Conservation (phyloP, 371 early-diverging fungal species). For the Cokeromyces recurvatus region DNA sequence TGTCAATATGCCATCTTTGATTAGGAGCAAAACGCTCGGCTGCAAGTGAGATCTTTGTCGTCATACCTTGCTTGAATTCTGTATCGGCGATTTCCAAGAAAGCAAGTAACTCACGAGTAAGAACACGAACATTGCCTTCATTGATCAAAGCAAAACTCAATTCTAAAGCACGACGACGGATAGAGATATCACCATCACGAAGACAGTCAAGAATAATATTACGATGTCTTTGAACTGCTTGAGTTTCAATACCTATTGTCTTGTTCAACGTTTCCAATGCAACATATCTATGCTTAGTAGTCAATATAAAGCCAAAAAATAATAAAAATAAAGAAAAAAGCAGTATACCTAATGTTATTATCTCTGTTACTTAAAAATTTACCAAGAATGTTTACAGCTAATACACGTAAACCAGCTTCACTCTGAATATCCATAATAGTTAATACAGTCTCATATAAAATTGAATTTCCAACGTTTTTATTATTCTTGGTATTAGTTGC, state of each 20-base stretch:
- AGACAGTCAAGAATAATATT: conserved; percentile 94
- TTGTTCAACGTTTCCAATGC: conserved; percentile 91
- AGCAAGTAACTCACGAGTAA: conserved; percentile 88
- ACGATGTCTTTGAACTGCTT: conserved; percentile 96
- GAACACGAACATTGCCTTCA: conserved; percentile 85
- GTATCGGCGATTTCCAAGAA: conserved; percentile 90
- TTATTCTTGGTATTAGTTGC: conserved; percentile 93
- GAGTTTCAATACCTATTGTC: conserved; percentile 82
- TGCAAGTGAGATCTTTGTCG: conserved; percentile 83
- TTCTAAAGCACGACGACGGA: conserved; percentile 94
- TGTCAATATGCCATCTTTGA: conserved; percentile 95
- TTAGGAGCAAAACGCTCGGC: conserved; percentile 87
- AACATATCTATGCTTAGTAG: conserved; percentile 86
- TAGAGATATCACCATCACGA: conserved; percentile 93
- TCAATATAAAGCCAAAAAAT: neutral
- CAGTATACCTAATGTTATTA: conserved; percentile 87
- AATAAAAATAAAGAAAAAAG: neutral
- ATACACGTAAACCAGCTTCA: conserved; percentile 85
- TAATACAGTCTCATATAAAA: conserved; percentile 93
- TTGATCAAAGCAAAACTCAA: conserved; percentile 94
- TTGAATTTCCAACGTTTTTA: conserved; percentile 96
- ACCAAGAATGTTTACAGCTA: conserved; percentile 97
- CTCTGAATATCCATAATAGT: conserved; percentile 95
- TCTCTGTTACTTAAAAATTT: conserved; percentile 91
- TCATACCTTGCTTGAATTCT: conserved; percentile 88